Percentiles rank a stretch among this genome's conserved stretches.
phyloP scores from a whole-genome alignment of 2,329 filamentous ascomycete species.

The Calonectria pauciramosa region DNA sequence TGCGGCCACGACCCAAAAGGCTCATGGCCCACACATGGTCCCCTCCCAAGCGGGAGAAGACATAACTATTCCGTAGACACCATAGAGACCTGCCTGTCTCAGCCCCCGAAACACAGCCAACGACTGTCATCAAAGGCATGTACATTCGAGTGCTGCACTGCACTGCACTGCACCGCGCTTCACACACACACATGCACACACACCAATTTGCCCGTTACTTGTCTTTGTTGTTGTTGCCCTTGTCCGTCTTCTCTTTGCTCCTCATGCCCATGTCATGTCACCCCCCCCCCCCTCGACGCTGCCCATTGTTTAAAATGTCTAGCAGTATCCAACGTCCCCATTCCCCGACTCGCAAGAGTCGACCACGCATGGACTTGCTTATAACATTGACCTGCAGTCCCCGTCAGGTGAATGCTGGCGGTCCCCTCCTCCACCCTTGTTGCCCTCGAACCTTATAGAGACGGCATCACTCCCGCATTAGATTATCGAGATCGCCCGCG shows the following conservation, averaged over 20 bases:
- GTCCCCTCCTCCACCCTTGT: slow-evolving; percentile 20
- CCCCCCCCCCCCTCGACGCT: not conserved
- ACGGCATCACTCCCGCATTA: slow-evolving; percentile 39
- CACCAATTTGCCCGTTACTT: slow-evolving; percentile 27
- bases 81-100: slow-evolving; percentile 45
- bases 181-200: slow-evolving; percentile 15
- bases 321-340: slow-evolving; percentile 1
- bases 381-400: slow-evolving; percentile 3
- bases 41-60: slow-evolving; percentile 28
- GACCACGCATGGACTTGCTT: slow-evolving; percentile 28
- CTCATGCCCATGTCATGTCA: not conserved
- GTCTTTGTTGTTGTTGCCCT: slow-evolving; percentile 25
- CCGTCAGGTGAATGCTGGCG: slow-evolving; percentile 19
- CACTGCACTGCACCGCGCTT: not conserved
- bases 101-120: slow-evolving; percentile 51
- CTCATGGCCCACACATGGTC: slow-evolving; percentile 17
- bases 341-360: not conserved
- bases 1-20: slow-evolving; percentile 17
- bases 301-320: slow-evolving; percentile 27
- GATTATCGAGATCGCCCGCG: slow-evolving; percentile 41
- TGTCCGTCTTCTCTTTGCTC: slow-evolving; percentile 17
- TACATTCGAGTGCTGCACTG: slow-evolving; percentile 19
- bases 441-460: slow-evolving; percentile 40
- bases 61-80: slow-evolving; percentile 2
- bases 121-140: slow-evolving; percentile 40